phyloP scores from a whole-genome alignment of 129 eudicot genomes.

The Logfia minima region DNA sequence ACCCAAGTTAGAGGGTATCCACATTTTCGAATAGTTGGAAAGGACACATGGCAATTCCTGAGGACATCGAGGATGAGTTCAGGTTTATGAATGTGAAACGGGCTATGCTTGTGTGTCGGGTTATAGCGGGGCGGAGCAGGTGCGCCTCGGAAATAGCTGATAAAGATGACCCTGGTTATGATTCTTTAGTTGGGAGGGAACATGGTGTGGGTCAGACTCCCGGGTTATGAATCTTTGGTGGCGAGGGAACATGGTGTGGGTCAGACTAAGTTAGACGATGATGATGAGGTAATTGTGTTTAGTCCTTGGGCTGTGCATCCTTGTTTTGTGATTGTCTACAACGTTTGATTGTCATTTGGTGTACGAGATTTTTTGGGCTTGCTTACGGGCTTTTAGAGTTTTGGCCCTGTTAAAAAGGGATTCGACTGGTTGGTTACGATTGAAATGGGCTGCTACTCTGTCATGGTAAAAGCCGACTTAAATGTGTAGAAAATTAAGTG shows the following conservation, averaged over 20 bases:
- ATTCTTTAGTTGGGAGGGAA: slow-evolving; percentile 63
- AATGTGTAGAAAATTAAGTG: not conserved
- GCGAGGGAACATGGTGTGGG: slow-evolving; percentile 43
- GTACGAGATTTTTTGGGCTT: not conserved
- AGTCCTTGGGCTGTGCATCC: slow-evolving; percentile 92
- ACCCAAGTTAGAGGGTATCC: slow-evolving; percentile 76
- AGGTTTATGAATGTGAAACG: slow-evolving; percentile 72
- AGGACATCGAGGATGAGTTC: slow-evolving; percentile 76
- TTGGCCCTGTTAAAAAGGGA: no score
- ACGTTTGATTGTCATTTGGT: slow-evolving; percentile 38
- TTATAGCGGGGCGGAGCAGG: slow-evolving; percentile 84
- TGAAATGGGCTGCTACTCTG: no score
- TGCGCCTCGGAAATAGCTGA: slow-evolving; percentile 44
- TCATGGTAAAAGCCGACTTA: not conserved
- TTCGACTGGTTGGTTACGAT: no score
- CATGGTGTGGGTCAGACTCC: not conserved
- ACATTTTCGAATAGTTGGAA: slow-evolving; percentile 63
- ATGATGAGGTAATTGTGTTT: slow-evolving; percentile 68
- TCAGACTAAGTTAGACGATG: slow-evolving; percentile 43
- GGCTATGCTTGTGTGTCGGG: slow-evolving; percentile 84
- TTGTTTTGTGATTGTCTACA: slow-evolving; percentile 76
- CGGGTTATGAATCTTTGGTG: slow-evolving; percentile 73
- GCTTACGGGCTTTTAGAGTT: no score
- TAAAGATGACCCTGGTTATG: slow-evolving; percentile 71
- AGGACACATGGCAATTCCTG: slow-evolving; percentile 72